Percentiles rank a stretch among this genome's conserved stretches.
Conservation (phyloP, 2,329 filamentous ascomycete genomes). For the Diaporthe aspalathi region DNA sequence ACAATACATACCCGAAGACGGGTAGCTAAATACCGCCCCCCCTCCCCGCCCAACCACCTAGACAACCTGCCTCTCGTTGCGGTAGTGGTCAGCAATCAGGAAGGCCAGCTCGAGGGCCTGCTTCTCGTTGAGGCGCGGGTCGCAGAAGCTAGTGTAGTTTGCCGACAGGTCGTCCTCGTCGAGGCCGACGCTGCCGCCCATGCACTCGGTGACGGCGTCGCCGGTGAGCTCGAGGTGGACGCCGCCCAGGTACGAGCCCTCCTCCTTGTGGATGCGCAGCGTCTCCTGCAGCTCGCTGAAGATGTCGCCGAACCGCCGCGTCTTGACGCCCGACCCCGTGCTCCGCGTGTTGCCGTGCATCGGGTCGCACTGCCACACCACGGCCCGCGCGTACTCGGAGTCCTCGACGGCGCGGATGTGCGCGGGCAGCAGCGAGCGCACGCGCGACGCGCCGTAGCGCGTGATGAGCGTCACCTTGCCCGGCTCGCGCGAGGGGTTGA, state of each 20-base stretch:
- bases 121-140: constrained; percentile 95
- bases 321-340: constrained; percentile 86
- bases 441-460: constrained; percentile 85
- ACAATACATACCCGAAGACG: neutral
- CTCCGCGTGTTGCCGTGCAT: constrained; percentile 90
- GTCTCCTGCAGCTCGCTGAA: constrained; percentile 87
- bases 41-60: too few relatives aligned
- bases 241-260: constrained; percentile 88
- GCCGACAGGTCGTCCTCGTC: constrained; percentile 88
- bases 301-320: constrained; percentile 89
- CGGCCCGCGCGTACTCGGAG: constrained; percentile 73
- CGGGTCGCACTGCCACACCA: constrained; percentile 98
- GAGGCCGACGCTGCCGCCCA: constrained; percentile 88
- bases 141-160: constrained; percentile 96
- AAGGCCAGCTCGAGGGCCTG: constrained; percentile 96
- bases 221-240: constrained; percentile 96
- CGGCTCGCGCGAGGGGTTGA: constrained; percentile 84
- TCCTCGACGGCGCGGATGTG: constrained; percentile 91
- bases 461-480: constrained; percentile 98
- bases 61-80: constrained; percentile 49
- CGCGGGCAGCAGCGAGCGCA: constrained; percentile 78
- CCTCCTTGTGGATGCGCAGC: constrained; percentile 83
- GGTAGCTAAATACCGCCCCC: too few relatives aligned
- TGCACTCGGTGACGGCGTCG: constrained; percentile 95
- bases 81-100: constrained; percentile 85